Percentiles rank a stretch among this genome's conserved stretches.
phyloP scores from a whole-genome alignment of 345 rosid genomes.

The Dipteronia sinensis region DNA sequence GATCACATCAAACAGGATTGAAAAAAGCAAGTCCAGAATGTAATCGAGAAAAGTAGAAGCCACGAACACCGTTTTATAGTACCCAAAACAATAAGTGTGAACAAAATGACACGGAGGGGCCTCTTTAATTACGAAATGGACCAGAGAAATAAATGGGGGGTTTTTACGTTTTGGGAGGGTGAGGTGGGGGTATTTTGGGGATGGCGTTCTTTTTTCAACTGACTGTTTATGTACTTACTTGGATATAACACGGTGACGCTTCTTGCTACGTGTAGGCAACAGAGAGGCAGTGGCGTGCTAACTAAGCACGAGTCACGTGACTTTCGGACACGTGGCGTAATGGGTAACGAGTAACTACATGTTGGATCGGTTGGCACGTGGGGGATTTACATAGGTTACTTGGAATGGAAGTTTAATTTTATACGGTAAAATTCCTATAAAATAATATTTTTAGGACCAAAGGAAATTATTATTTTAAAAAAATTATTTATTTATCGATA shows the following conservation, averaged over 20 bases:
- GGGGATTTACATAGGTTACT: too few species aligned
- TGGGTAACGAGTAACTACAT: too few species aligned
- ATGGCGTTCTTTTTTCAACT: background rate
- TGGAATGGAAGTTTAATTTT: too few species aligned
- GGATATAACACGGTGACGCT: too few species aligned
- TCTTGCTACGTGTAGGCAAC: background rate
- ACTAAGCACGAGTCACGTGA: background rate
- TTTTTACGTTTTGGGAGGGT: too few species aligned
- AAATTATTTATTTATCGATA: too few species aligned
- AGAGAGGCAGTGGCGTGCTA: background rate
- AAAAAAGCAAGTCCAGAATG: background rate
- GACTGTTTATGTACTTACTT: too few species aligned
- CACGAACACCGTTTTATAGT: background rate
- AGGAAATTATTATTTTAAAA: too few species aligned
- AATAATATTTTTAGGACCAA: too few species aligned
- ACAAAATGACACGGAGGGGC: background rate
- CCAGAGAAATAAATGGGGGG: background rate
- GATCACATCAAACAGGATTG: background rate
- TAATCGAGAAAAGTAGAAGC: background rate
- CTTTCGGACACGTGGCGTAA: background rate
- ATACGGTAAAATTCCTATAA: too few species aligned
- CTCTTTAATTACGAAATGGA: background rate
- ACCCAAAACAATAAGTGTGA: too few species aligned
- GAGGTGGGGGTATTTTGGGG: constrained; percentile 1
- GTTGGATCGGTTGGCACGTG: too few species aligned